Conservation (phyloP, 805 yeast species). For the Lipomyces sp. region DNA sequence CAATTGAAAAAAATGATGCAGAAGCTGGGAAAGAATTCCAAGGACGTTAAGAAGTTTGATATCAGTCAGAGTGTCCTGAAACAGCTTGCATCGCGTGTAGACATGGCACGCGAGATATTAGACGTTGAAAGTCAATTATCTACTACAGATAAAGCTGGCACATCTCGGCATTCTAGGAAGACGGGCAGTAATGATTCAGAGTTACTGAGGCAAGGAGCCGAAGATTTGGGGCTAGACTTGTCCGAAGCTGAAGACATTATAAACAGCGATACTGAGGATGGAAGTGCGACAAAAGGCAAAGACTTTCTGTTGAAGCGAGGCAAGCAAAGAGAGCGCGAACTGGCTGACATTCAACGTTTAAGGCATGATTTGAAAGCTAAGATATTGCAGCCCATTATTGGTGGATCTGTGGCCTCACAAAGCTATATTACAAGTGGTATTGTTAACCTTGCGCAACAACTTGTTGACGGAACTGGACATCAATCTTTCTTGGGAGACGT, state of each 20-base stretch:
- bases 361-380: constrained; percentile 32
- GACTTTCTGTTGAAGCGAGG: constrained; percentile 38
- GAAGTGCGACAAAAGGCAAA: constrained; percentile 27
- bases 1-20: constrained; percentile 81
- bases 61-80: constrained; percentile 70
- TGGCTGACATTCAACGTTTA: constrained; percentile 8
- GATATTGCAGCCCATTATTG: constrained; percentile 30
- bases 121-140: constrained; percentile 63
- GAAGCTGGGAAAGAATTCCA: constrained; percentile 47
- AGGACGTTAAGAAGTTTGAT: constrained; percentile 62
- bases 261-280: constrained; percentile 29
- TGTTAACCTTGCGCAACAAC: constrained; percentile 38
- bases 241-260: constrained; percentile 68
- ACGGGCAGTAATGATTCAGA: constrained; percentile 49
- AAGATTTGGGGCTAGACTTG: constrained; percentile 81
- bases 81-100: constrained; percentile 67
- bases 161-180: no score
- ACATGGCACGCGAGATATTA: constrained; percentile 68
- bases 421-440: constrained; percentile 37
- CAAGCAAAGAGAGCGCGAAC: background rate
- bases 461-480: constrained; percentile 67
- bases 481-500: constrained; percentile 66
- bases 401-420: constrained; percentile 31
- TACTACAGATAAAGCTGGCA: constrained; percentile 45
- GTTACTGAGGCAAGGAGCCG: constrained; percentile 90